These are phyloP conservation scores for Aspergillus transmontanensis DNA, from an alignment of 2,329 filamentous ascomycete genomes.

Conservation along the genomic window DNA sequence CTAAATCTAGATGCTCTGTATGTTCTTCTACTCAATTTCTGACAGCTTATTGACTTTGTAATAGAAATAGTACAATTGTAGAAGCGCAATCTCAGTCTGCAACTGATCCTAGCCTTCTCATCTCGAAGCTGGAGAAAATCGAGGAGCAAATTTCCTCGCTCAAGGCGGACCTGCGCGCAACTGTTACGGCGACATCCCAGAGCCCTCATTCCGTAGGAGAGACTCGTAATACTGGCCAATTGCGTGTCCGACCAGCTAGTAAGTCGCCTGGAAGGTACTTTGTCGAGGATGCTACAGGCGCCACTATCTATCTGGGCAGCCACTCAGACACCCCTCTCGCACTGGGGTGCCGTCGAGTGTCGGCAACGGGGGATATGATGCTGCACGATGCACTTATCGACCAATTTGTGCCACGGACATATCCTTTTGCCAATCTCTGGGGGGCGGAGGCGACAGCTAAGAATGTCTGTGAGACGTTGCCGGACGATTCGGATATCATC, in stretches of 20 bases:
- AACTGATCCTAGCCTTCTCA: slow-evolving; percentile 2
- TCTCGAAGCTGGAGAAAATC: slow-evolving; percentile 20
- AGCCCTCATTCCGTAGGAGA: not conserved
- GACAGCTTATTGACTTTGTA: not conserved
- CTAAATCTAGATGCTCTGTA: slow-evolving; percentile 3
- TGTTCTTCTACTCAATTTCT: not conserved
- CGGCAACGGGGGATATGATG: slow-evolving; percentile 10
- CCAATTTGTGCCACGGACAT: slow-evolving; percentile 23
- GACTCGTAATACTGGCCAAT: not conserved
- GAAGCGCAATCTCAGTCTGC: not conserved
- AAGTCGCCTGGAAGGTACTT: slow-evolving; percentile 22
- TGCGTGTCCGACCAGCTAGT: not conserved
- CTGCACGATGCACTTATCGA: slow-evolving; percentile 17
- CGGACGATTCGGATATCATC: slow-evolving; percentile 27
- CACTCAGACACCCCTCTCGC: slow-evolving; percentile 24
- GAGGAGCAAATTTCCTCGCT: slow-evolving; percentile 26
- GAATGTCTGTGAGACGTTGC: slow-evolving; percentile 26
- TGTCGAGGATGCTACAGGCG: slow-evolving; percentile 26
- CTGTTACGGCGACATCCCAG: not conserved
- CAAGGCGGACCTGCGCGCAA: slow-evolving; percentile 22
- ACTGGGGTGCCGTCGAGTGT: slow-evolving; percentile 17
- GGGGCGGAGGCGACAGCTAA: slow-evolving; percentile 16
- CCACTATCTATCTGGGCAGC: slow-evolving; percentile 25
- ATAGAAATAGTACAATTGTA: not conserved
- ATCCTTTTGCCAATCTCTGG: slow-evolving; percentile 29